Percentiles rank a stretch among this genome's conserved stretches.
Evolutionary conservation across 2,329 filamentous ascomycete genomes (phyloP).

Genomic region (Diaporthe velutina): DNA sequence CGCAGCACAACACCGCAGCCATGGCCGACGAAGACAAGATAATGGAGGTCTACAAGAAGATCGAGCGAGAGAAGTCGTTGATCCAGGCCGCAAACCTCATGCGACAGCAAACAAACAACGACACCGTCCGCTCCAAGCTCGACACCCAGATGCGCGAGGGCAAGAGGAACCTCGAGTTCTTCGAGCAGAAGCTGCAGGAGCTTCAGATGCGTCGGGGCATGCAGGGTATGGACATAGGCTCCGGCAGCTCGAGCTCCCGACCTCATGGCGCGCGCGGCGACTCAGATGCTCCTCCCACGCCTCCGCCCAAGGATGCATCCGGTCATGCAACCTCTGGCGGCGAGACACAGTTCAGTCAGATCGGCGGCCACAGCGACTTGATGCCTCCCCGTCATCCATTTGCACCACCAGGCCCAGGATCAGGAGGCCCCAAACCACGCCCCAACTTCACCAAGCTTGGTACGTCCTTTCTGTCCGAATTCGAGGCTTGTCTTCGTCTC

Average conservation of each 20-base stretch:
- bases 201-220: slow-evolving; percentile 84
- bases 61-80: slow-evolving; percentile 95
- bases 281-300: slow-evolving; percentile 66
- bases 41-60: slow-evolving; percentile 93
- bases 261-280: slow-evolving; percentile 61
- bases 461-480: slow-evolving; percentile 58
- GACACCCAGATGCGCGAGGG: slow-evolving; percentile 96
- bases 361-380: slow-evolving; percentile 76
- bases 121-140: slow-evolving; percentile 87
- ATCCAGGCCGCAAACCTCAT: slow-evolving; percentile 95
- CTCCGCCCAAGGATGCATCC: slow-evolving; percentile 79
- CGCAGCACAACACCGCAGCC: slow-evolving; percentile 53
- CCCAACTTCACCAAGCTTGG: slow-evolving; percentile 97
- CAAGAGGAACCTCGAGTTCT: slow-evolving; percentile 92
- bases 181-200: slow-evolving; percentile 92
- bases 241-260: slow-evolving; percentile 55
- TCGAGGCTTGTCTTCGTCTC: not conserved
- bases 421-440: slow-evolving; percentile 75
- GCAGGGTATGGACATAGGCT: slow-evolving; percentile 73
- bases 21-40: slow-evolving; percentile 76
- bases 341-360: slow-evolving; percentile 62
- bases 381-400: slow-evolving; percentile 88
- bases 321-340: slow-evolving; percentile 38
- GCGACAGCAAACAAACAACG: slow-evolving; percentile 96
- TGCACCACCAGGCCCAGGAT: slow-evolving; percentile 77